Conservation (phyloP, 495 filamentous ascomycete genomes). For the Xylaria cubensis region DNA sequence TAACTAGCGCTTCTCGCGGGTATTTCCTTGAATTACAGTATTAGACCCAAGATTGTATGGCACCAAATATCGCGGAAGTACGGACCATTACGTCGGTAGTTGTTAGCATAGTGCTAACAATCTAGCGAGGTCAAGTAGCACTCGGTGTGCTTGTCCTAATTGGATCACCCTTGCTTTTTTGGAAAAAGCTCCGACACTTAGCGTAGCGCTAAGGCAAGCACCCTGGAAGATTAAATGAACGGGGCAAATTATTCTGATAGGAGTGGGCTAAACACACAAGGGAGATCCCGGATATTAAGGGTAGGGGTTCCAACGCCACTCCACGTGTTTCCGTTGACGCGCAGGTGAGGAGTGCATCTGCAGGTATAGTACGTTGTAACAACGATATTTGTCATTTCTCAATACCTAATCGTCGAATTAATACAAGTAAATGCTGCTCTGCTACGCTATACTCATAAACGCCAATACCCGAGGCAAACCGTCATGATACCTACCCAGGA, state of each 20-base stretch:
- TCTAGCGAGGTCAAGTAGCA: background rate
- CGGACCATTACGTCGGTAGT: background rate
- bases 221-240: background rate
- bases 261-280: background rate
- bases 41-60: background rate
- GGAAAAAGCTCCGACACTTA: background rate
- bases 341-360: constrained; percentile 4
- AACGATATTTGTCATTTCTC: background rate
- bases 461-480: constrained; percentile 59
- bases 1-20: background rate
- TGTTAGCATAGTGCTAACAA: background rate
- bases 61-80: constrained; percentile 6
- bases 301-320: background rate
- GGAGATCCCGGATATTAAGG: background rate
- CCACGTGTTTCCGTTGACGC: constrained; percentile 12
- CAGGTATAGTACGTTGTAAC: background rate
- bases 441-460: constrained; percentile 47
- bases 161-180: background rate
- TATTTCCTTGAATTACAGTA: background rate
- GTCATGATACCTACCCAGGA: constrained; percentile 36
- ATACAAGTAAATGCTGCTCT: constrained; percentile 39
- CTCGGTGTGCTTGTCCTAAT: background rate
- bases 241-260: constrained; percentile 1
- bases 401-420: constrained; percentile 2
- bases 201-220: background rate